A percentile compares a stretch with the other conserved stretches of the same genome.
These are phyloP conservation scores for carrot (Daucus carota) DNA, from an alignment of 129 eudicot species.

Conservation along the genomic window DH1_v3.0 NC_030387.2:3899501-3900000, in stretches of 20 bases:
- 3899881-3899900: constrained; percentile 20
- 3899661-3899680: constrained; percentile 74
- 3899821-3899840: constrained; percentile 66
- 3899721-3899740: constrained; percentile 47
- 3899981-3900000: constrained; percentile 23
- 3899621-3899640: constrained; percentile 96
- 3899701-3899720: constrained; percentile 66
- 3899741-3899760: constrained; percentile 55
- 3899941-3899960: constrained; percentile 17
- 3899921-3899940: constrained; percentile 12
- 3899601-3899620: constrained; percentile 99
- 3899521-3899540: constrained; percentile 68
- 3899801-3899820: constrained; percentile 68
- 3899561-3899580: not conserved
- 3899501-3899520: constrained; percentile 75
- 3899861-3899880: constrained; percentile 31
- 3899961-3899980: constrained; percentile 9
- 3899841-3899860: constrained; percentile 79
- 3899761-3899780: constrained; percentile 53
- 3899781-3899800: constrained; percentile 59
- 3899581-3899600: constrained; percentile 12
- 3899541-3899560: not conserved
- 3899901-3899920: constrained; percentile 22
- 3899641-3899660: constrained; percentile 93
- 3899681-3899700: constrained; percentile 65